Base-by-base conservation (phyloP, 176 grass and related monocot species). In the Avena sativa region DNA sequence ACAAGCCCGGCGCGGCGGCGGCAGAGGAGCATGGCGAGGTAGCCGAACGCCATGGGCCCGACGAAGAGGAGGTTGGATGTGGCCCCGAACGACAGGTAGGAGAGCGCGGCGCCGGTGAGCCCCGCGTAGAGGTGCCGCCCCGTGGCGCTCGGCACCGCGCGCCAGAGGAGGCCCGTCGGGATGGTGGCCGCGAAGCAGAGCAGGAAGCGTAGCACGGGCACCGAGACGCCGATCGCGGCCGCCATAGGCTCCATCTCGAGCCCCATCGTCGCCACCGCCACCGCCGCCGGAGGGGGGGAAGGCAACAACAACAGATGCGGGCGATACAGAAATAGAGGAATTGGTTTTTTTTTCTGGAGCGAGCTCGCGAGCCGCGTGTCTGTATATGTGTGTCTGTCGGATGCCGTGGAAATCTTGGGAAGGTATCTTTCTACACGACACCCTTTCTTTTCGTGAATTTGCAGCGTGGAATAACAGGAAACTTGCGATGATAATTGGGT, bases 151-250 rank as follows among this genome's bases (percentile, higher is more conserved):
- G 97, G 92, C 52, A 99, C 89, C 76, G 89, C 89, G 20, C 92
- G 94, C 90, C 90, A 94, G 17, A 93, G 69, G 88, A 94, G 88
- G 61, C 94, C 92, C 85, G 90, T 90, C 25, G 94, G 97, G 81
- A 99, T 99, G 36, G 97, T 99, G 60, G 94, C 94, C 86, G 81
- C 97, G 89, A 99, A 99, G 71, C 94, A 99, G 51, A 99, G 87
- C 21, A 99, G 91, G 91, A 99, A 99, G 19, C 97, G 97, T 48
- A 99, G 89, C 59, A 99, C 97, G 44, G 94, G 89, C 74, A 99
- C 91, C 56, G 97, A 99, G 9, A 99, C 92, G 78, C 97, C 94
- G 77, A 99, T 99, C 87, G 92, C 83, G 67, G 89, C 90, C 70
- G 97, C 97, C 85, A 96, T 93, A 34, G 90, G 73, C 71, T 91